Base-by-base conservation (phyloP, 306 rosid species). In the Cucumis melo region DNA sequence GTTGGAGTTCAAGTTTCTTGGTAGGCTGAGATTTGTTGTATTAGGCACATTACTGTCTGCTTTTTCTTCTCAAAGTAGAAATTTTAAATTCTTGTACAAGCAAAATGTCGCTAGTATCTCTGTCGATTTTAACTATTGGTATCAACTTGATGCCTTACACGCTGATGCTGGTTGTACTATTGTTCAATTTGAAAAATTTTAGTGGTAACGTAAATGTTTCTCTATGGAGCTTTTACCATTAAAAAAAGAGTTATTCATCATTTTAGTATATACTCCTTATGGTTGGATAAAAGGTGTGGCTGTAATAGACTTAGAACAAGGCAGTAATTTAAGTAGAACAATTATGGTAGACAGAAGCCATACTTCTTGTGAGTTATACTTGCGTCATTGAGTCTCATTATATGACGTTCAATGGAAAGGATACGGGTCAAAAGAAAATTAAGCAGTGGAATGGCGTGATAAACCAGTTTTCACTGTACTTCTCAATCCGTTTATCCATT, bases 1-100 rank as follows among this genome's bases (percentile, higher is more conserved):
- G 86, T 74, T 29, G 96, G 96, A 46, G 90, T 92, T 84, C 96
- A 90, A 87, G 85, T 92, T 82, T 80, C 88, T 79, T 87, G 90
- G 97, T 89, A 84, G 60, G 89, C 76, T 73, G 27, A 77, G 74
- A 56, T 77, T 42, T 60, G 24, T 50, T 53, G 53, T 73, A 27
- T 27, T 27, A 53, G 29, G 62, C 41, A 21, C 63, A 48, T 48
- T 51, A 73, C 17, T 50, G 27, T 44, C 50, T 44, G 1, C 12
- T 46, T 13, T 46, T 13, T 3, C 6, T 46, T 3, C 12, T 46
- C 53, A 46, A 46, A 46, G 3, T 46, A 46, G 53, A 46, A 46
- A 46, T 0, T 46, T 10, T 13, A 3, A 46, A 44, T 44, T 44
- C 15, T 44, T 44, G 50, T 42, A 42, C 4, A 32, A 3, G 34